Evolutionary conservation across 257 asterid genomes (phyloP), one percentile per base, ranked within the genome.

Genomic region (Rubia yunnanensis): DNA sequence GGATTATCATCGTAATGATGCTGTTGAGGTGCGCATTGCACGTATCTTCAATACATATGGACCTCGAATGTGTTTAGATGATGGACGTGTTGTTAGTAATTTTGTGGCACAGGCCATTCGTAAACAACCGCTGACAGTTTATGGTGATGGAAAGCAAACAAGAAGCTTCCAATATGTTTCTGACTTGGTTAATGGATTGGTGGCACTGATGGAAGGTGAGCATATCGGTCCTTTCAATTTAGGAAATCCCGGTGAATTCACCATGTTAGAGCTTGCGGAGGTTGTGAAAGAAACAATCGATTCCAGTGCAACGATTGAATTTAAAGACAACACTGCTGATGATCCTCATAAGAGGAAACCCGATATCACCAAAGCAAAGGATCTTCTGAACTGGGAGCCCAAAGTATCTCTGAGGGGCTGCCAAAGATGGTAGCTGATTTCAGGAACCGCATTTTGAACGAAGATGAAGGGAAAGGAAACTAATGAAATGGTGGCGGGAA

Each of bases 11-110:
- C 94, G 98, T 0, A 96, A 96, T 72, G 98, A 82, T 31, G 90
- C 75, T 68, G 95, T 91, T 72, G 96, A 86, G 95, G 98, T 92
- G 72, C 96, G 98, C 58, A 92, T 92, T 73, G 96, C 96, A 20
- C 96, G 98, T 67, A 92, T 92, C 71, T 92, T 92, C 84, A 89
- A 92, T 66, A 92, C 96, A 36, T 92, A 92, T 53, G 98, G 98
- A 52, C 98, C 96, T 72, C 96, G 96, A 31, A 89, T 92, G 98
- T 87, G 96, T 71, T 80, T 92, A 67, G 98, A 92, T 80, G 98
- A 92, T 79, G 98, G 98, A n/a, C 98, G 98, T 64, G 98, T 92
- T 66, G 98, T 89, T 76, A 92, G 98, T 85, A 92, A 92, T 85
- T 92, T 92, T 56, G 96, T 92, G 70, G 77, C 98, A 13, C 98